Evolutionary conservation across 2,329 filamentous ascomycete species (phyloP), one percentile per base, ranked within the genome.

Genomic region (Nemania bipapillata): DNA sequence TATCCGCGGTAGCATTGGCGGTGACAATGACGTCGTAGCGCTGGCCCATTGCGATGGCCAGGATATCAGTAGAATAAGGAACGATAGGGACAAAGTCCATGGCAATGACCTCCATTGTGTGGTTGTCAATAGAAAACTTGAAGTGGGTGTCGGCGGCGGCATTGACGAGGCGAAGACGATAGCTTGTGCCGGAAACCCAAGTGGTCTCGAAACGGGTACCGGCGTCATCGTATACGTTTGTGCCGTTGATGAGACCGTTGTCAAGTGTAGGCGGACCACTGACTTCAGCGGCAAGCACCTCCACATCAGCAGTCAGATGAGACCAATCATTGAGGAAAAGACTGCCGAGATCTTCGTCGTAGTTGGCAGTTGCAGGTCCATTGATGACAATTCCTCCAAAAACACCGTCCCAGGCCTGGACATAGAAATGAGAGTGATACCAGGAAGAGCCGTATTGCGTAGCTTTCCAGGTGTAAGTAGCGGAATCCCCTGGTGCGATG

Each of bases 271-370:
- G 81, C 1, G 82, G 80, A 3, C 77, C 79, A 35, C 15, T 58
- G 11, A 66, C 71, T 66, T 77, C 69, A 30, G 77, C 78, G 9
- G 55, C 2, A 3, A 63, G 47, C 47, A 78, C 80, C 1, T 84
- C 74, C 58, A 80, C 70, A 59, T 83, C 82, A 2, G 81, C 79
- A 0, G 81, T 83, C 5, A 69, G 67, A 68, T 87, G 85, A 70
- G 83, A 83, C 86, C 87, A 90, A 73, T 91, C 89, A 17, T 83
- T 85, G 5, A 91, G 75, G 28, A 89, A 82, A 1, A 91, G 72
- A 11, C 83, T 79, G 2, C 90, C 90, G 0, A 91, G 80, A 73
- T 92, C 90, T 56, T 86, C 82, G 68, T 92, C 89, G 72, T 90
- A 91, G 73, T 87, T 83, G 15, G 83, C 81, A 1, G 85, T 84